Base-by-base conservation (phyloP, 768 basidiomycete genomes). In the Lepiota venenata region DNA sequence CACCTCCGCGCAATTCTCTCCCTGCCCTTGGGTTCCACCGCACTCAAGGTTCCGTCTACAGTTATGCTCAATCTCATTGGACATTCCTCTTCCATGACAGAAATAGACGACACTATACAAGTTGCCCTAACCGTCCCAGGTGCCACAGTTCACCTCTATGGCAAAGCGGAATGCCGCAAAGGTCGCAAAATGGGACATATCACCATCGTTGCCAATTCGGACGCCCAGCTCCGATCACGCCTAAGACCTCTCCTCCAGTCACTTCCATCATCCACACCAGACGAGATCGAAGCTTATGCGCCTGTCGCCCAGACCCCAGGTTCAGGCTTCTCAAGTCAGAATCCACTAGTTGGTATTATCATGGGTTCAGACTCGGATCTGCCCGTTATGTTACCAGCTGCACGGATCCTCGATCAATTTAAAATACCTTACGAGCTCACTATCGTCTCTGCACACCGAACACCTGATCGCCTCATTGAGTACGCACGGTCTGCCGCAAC, bases 321-420 rank as follows among this genome's bases (percentile, higher is more conserved):
- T 1, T 72, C 76, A 15, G 81, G 82, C 1, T 75, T 80, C 64
- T 81, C 91, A 6, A 80, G 86, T 63, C 66, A 71, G 0, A 74
- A 82, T 47, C 94, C 96, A 5, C 77, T 98, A 10, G 91, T 98
- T 0, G 88, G 91, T 0, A 80, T 99, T 56, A 94, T 99, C 67
- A 99, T 98, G 97, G 97, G 97, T 15, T 96, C 93, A 9, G 96
- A 98, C 70, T 98, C 96, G 12, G 97, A 99, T 67, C 74, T 99
- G n/a, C 91, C 93, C 0, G 84, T 87, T 16, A 94, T 99, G 88
- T 78, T 91, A 14, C 88, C 93, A 4, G 92, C 91, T 14, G 89
- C 96, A 0, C 83, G 78, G 41, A 85, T 97, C 53, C 81, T 98
- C 16, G 86, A 91, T 61, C 71, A 72, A n/a, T 97, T 98, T 70